phyloP scores from a whole-genome alignment of 176 grass and related monocot species.

The Cymbopogon citratus region DNA sequence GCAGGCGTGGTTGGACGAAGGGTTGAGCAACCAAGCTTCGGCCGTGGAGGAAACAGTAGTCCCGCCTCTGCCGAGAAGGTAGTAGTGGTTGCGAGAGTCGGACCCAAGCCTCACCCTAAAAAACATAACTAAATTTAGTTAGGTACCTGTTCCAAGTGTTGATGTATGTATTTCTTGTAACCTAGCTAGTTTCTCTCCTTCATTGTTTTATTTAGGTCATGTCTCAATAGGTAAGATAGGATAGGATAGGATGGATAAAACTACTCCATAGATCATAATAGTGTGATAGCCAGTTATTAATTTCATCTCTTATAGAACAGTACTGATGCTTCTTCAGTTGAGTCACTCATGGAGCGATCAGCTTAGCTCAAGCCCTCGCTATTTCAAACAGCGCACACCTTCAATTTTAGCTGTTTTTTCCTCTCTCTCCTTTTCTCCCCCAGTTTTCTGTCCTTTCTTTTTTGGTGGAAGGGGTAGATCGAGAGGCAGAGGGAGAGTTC shows the following conservation, averaged over 20 bases:
- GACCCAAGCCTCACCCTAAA: conserved; percentile 53
- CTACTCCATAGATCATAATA: conserved; percentile 9
- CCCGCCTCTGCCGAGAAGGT: neutral
- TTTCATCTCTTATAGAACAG: conserved; percentile 4
- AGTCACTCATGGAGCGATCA: neutral
- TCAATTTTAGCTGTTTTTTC: neutral
- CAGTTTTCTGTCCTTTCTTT: neutral
- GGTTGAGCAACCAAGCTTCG: neutral
- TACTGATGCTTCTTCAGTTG: neutral
- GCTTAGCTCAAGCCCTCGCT: neutral
- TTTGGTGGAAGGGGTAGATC: neutral
- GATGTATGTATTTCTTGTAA: conserved; percentile 33
- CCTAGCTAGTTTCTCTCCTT: neutral
- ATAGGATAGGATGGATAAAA: conserved; percentile 18
- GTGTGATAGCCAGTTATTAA: conserved; percentile 4
- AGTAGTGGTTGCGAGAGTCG: conserved; percentile 10
- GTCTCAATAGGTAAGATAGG: conserved; percentile 4
- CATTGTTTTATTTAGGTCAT: conserved; percentile 8
- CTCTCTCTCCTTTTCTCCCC: neutral
- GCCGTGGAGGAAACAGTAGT: neutral
- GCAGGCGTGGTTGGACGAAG: neutral
- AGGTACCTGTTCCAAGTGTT: neutral
- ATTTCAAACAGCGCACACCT: neutral
- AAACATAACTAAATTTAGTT: conserved; percentile 46
- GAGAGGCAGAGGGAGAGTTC: neutral